Conservation (phyloP, 352 stramenopile genomes). For the Phytophthora citrophthora region DNA sequence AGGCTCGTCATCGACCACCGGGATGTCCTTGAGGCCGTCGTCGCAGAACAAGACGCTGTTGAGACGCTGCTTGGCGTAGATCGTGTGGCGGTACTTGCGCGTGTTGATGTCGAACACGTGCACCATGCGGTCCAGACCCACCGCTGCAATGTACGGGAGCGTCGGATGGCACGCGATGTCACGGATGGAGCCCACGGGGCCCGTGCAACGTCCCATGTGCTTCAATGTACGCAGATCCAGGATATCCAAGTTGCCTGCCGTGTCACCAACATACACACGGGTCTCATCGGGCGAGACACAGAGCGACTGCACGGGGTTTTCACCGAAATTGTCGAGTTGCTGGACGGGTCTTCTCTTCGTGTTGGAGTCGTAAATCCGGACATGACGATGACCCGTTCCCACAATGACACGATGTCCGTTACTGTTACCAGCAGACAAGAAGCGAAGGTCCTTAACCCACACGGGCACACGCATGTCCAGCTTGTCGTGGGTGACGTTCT, state of each 20-base stretch:
- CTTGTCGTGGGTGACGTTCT: slow-evolving; percentile 90
- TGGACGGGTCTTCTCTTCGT: slow-evolving; percentile 81
- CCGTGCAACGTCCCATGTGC: slow-evolving; percentile 88
- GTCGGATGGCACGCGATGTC: slow-evolving; percentile 91
- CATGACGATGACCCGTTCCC: slow-evolving; percentile 78
- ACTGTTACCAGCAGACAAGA: slow-evolving; percentile 62
- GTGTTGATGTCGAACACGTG: slow-evolving; percentile 92
- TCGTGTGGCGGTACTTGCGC: slow-evolving; percentile 69
- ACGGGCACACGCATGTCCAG: slow-evolving; percentile 90
- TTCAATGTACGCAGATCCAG: slow-evolving; percentile 91
- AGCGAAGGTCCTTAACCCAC: slow-evolving; percentile 86
- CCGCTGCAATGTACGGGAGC: slow-evolving; percentile 88
- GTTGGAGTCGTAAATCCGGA: slow-evolving; percentile 90
- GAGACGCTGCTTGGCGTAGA: slow-evolving; percentile 90
- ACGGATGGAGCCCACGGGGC: slow-evolving; percentile 90
- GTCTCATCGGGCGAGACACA: slow-evolving; percentile 82
- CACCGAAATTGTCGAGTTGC: slow-evolving; percentile 69
- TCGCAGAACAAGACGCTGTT: slow-evolving; percentile 92
- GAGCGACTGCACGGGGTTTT: slow-evolving; percentile 76
- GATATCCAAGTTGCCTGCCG: slow-evolving; percentile 88
- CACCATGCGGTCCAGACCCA: slow-evolving; percentile 95
- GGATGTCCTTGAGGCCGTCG: slow-evolving; percentile 76
- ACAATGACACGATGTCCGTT: slow-evolving; percentile 78
- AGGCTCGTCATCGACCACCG: slow-evolving; percentile 35
- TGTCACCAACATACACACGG: slow-evolving; percentile 86